Conservation (phyloP, 1,139 yeast species). For the Candida pseudocylindracea region DNA sequence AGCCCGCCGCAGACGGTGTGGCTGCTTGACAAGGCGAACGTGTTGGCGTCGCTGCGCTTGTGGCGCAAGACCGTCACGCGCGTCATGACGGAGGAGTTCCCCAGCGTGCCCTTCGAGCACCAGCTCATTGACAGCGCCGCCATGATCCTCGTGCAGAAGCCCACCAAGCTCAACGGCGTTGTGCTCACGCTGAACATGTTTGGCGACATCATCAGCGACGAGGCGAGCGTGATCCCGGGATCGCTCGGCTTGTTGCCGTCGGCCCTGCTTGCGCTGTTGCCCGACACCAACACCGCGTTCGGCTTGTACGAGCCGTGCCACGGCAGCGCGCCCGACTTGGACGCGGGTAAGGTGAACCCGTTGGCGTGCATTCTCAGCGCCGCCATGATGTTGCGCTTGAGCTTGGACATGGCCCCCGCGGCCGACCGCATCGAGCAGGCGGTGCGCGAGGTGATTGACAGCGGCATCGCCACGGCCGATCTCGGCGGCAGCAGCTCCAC, state of each 20-base stretch:
- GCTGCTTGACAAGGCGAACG: constrained; percentile 95
- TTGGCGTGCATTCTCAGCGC: constrained; percentile 85
- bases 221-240: constrained; percentile 95
- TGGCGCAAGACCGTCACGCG: constrained; percentile 90
- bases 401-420: constrained; percentile 60
- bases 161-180: constrained; percentile 78
- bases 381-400: constrained; percentile 91
- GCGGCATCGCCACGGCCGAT: constrained; percentile 80
- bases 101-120: constrained; percentile 65
- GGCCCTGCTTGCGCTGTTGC: constrained; percentile 87
- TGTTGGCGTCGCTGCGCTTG: constrained; percentile 81
- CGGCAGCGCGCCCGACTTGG: constrained; percentile 94
- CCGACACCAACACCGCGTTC: constrained; percentile 82
- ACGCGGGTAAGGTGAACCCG: constrained; percentile 77
- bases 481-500: constrained; percentile 66
- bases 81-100: constrained; percentile 72
- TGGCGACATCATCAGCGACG: constrained; percentile 95
- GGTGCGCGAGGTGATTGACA: constrained; percentile 59
- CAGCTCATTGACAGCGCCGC: constrained; percentile 98
- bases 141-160: constrained; percentile 82
- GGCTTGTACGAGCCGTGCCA: constrained; percentile 98
- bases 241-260: constrained; percentile 89
- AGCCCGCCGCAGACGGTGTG: constrained; percentile 86
- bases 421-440: constrained; percentile 84
- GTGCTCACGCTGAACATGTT: constrained; percentile 90